phyloP scores from a whole-genome alignment of 129 eudicot genomes.

The Deinandra increscens region DNA sequence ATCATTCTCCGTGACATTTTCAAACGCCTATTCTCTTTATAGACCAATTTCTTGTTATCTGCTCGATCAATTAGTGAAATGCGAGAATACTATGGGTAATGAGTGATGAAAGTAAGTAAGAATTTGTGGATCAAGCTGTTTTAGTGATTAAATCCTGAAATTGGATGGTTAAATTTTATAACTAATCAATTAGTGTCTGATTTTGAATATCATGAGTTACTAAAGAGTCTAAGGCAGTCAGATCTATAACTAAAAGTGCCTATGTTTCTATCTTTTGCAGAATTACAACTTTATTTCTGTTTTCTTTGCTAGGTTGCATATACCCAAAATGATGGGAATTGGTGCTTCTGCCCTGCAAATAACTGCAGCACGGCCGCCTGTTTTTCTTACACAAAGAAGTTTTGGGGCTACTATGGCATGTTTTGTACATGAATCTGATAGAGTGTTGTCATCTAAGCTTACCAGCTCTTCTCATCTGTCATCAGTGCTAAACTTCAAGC shows the following conservation, averaged over 20 bases:
- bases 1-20: background rate
- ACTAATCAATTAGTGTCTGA: background rate
- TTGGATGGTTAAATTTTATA: background rate
- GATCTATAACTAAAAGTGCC: background rate
- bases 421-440: constrained; percentile 33
- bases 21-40: background rate
- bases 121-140: background rate
- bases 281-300: background rate
- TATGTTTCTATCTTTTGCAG: background rate
- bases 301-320: constrained; percentile 31
- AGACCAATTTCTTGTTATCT: background rate
- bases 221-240: background rate
- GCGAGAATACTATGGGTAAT: background rate
- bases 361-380: constrained; percentile 50
- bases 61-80: background rate
- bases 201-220: background rate
- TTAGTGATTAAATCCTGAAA: background rate
- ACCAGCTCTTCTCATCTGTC: constrained; percentile 55
- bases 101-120: background rate
- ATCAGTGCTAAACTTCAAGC: constrained; percentile 31
- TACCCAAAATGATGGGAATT: constrained; percentile 51
- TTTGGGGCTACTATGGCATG: constrained; percentile 38
- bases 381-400: constrained; percentile 45
- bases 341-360: constrained; percentile 63
- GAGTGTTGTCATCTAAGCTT: constrained; percentile 48